These are phyloP conservation scores for Aspergillus sp. DNA, from an alignment of 2,329 filamentous ascomycete species.

Conservation along the genomic window DNA sequence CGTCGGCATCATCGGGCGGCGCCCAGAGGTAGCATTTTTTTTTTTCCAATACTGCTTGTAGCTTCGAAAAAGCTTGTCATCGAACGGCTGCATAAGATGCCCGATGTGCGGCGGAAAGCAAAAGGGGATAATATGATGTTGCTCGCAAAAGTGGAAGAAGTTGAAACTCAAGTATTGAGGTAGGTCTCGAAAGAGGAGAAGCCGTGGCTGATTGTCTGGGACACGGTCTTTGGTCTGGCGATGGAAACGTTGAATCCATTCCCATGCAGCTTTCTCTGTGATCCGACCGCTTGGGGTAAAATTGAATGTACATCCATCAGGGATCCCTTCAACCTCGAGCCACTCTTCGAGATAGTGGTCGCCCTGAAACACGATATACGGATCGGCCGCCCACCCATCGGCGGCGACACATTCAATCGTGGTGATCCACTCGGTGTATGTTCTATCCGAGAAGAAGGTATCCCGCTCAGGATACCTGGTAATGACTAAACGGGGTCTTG, in stretches of 20 bases:
- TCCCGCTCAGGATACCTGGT: no score
- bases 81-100: background rate
- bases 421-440: background rate
- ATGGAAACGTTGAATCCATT: background rate
- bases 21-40: background rate
- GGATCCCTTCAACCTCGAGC: background rate
- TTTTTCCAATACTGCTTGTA: background rate
- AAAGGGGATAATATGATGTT: background rate
- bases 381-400: background rate
- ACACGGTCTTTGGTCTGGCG: background rate
- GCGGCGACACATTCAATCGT: background rate
- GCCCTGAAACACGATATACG: background rate
- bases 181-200: background rate
- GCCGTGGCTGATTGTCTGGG: background rate
- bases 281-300: background rate
- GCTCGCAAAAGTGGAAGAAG: background rate
- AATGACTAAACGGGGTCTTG: no score
- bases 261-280: background rate
- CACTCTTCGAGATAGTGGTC: background rate
- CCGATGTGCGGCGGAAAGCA: background rate
- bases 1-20: background rate
- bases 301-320: background rate
- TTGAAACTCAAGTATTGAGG: background rate
- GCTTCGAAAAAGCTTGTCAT: background rate
- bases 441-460: background rate